Conservation (phyloP, 192 early-diverging fungal genomes). For the Coemansia pectinata region DNA sequence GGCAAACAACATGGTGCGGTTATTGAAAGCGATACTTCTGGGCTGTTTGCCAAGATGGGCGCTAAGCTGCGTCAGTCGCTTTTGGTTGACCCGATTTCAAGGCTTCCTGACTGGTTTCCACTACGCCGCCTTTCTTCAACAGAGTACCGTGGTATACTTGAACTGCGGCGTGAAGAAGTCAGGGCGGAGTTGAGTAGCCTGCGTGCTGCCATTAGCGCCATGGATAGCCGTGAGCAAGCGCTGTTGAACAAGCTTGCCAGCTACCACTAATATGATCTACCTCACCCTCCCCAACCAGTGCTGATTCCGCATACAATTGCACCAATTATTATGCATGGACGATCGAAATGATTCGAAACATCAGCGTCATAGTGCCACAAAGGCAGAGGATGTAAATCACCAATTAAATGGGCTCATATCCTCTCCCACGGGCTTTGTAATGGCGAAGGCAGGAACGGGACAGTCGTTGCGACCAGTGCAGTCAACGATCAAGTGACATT, state of each 20-base stretch:
- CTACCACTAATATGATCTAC: background rate
- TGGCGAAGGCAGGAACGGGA: background rate
- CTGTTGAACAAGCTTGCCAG: background rate
- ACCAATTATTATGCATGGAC: background rate
- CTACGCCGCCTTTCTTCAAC: constrained; percentile 61
- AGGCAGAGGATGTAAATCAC: background rate
- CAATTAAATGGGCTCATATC: background rate
- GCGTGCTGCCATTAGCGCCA: constrained; percentile 17
- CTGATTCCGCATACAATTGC: background rate
- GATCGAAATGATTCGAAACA: background rate
- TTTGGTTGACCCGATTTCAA: constrained; percentile 39
- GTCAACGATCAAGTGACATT: background rate
- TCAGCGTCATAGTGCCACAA: background rate
- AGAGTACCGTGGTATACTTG: constrained; percentile 64
- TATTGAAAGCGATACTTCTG: background rate
- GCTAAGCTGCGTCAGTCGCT: constrained; percentile 19
- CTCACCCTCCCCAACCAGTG: background rate
- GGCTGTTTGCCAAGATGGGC: constrained; percentile 6
- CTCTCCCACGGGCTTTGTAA: background rate
- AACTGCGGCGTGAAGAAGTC: constrained; percentile 20
- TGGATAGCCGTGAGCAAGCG: constrained; percentile 23
- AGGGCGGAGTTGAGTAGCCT: constrained; percentile 17
- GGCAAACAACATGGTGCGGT: background rate
- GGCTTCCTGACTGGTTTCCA: constrained; percentile 63
- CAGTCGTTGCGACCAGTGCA: background rate